These are phyloP conservation scores for Corallochytrium limacisporum DNA, from an alignment of 78 protist genomes.

Conservation along the genomic window DNA sequence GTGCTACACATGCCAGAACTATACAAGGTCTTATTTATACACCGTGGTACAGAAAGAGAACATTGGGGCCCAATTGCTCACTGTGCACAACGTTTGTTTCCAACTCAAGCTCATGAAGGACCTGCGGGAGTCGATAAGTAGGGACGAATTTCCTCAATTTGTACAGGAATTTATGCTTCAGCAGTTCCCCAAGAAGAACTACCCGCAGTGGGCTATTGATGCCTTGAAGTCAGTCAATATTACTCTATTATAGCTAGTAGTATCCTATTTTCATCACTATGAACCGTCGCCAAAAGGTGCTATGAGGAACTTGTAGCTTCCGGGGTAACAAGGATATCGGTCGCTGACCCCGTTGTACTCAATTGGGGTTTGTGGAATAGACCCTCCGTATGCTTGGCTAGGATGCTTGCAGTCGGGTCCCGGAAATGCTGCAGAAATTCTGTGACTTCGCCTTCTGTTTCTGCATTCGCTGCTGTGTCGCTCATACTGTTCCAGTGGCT, in stretches of 20 bases:
- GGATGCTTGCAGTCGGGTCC: no score
- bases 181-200: neutral
- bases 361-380: no score
- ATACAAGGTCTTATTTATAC: constrained; percentile 67
- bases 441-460: no score
- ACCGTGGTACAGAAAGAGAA: constrained; percentile 32
- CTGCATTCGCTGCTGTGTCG: no score
- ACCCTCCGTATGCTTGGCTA: no score
- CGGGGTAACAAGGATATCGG: no score
- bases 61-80: constrained; percentile 58
- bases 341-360: no score
- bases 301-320: no score
- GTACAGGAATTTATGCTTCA: neutral
- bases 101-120: constrained; percentile 54
- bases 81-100: constrained; percentile 79
- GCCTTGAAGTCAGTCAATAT: constrained; percentile 4
- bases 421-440: no score
- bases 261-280: no score
- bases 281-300: no score
- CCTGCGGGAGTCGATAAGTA: constrained; percentile 22
- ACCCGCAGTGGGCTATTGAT: constrained; percentile 16
- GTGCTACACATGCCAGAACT: constrained; percentile 30
- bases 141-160: constrained; percentile 8
- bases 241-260: neutral
- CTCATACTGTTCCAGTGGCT: no score